Evolutionary conservation across 495 filamentous ascomycete genomes (phyloP).

Genomic region (Clohesyomyces aquaticus): DNA sequence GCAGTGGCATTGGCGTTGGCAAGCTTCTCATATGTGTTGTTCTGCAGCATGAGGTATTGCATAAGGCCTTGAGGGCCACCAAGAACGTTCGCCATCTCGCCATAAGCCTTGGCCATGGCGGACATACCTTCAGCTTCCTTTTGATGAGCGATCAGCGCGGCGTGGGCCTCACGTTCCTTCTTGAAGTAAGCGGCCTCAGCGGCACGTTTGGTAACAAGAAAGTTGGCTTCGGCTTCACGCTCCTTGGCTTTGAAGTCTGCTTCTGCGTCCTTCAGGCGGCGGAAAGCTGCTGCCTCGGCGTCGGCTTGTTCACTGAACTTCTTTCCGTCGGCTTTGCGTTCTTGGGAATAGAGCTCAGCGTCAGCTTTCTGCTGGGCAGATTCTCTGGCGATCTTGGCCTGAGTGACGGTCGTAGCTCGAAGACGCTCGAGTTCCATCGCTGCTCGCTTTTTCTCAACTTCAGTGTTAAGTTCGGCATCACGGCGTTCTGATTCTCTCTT

Average conservation of each 20-base stretch:
- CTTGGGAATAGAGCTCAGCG: slow-evolving; percentile 58
- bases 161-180: slow-evolving; percentile 60
- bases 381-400: slow-evolving; percentile 73
- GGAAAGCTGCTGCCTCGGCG: slow-evolving; percentile 43
- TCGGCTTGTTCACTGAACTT: slow-evolving; percentile 44
- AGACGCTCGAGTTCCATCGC: slow-evolving; percentile 77
- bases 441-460: slow-evolving; percentile 73
- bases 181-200: slow-evolving; percentile 35
- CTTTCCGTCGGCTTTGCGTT: slow-evolving; percentile 41
- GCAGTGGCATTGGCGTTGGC: slow-evolving; percentile 72
- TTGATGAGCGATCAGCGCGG: slow-evolving; percentile 61
- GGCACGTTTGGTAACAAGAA: slow-evolving; percentile 31
- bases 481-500: slow-evolving; percentile 68
- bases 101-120: slow-evolving; percentile 78
- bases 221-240: slow-evolving; percentile 49
- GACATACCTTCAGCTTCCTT: slow-evolving; percentile 73
- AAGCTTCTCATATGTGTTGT: slow-evolving; percentile 65
- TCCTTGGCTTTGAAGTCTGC: slow-evolving; percentile 43
- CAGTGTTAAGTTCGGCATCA: slow-evolving; percentile 76
- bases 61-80: slow-evolving; percentile 71
- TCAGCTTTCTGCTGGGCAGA: slow-evolving; percentile 74
- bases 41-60: slow-evolving; percentile 79
- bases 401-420: slow-evolving; percentile 74
- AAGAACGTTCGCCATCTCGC: slow-evolving; percentile 66
- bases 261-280: slow-evolving; percentile 37